A percentile compares a stretch with the other conserved stretches of the same genome.
phyloP scores from a whole-genome alignment of 176 grass and related monocot species.

The Panicum miliaceum region DNA sequence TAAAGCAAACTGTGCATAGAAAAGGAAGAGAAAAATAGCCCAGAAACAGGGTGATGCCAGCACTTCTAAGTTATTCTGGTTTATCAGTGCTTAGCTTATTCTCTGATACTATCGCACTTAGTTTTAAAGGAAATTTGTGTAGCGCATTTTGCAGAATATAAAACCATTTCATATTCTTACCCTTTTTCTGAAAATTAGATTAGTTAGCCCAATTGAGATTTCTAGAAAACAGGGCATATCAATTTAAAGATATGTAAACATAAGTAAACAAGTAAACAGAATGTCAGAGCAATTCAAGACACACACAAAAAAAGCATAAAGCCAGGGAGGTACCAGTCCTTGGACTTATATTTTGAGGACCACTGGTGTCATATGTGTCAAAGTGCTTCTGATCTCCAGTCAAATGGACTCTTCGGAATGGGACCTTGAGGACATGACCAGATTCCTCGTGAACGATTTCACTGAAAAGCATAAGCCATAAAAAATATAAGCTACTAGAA shows the following conservation, averaged over 20 bases:
- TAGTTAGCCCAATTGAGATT: neutral
- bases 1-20: conserved; percentile 3
- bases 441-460: conserved; percentile 91
- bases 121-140: neutral
- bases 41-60: neutral
- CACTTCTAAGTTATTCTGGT: neutral
- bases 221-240: neutral
- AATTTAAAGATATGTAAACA: neutral
- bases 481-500: conserved; percentile 2
- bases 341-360: conserved; percentile 90
- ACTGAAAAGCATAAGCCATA: conserved; percentile 53
- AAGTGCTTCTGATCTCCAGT: conserved; percentile 76
- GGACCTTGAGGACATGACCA: conserved; percentile 81
- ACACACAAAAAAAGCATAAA: conserved; percentile 21
- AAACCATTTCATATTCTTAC: neutral
- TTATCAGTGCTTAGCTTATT: neutral
- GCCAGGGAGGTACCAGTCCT: conserved; percentile 55
- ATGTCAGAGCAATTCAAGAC: conserved; percentile 11
- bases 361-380: conserved; percentile 96
- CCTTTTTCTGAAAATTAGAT: neutral
- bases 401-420: conserved; percentile 87
- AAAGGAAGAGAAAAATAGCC: neutral
- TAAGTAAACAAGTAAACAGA: neutral
- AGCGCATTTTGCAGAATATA: neutral
- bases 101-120: conserved; percentile 14